phyloP scores from a whole-genome alignment of 1,284 basidiomycete species.

The Boletus mariae region DNA sequence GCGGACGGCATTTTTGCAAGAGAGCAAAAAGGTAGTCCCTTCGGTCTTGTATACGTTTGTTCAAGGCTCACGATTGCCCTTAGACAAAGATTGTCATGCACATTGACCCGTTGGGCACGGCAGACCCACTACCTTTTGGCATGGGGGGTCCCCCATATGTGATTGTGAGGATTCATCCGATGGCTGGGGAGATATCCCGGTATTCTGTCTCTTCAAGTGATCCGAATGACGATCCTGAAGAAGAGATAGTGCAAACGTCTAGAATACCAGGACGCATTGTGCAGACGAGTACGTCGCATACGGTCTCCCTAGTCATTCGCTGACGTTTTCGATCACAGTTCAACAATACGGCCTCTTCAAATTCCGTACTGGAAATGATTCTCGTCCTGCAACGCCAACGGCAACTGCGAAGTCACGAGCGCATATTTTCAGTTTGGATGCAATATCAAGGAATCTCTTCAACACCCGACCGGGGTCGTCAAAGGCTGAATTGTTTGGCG shows the following conservation, averaged over 20 bases:
- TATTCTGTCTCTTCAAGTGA: slow-evolving; percentile 72
- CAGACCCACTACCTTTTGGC: slow-evolving; percentile 74
- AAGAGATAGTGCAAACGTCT: slow-evolving; percentile 80
- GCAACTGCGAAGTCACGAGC: slow-evolving; percentile 64
- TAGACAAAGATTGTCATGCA: slow-evolving; percentile 88
- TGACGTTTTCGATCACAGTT: slow-evolving; percentile 44
- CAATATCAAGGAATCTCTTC: slow-evolving; percentile 77
- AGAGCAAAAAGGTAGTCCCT: slow-evolving; percentile 65
- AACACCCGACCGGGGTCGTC: slow-evolving; percentile 55
- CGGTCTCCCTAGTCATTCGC: not conserved
- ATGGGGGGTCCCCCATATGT: slow-evolving; percentile 67
- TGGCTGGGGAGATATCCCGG: slow-evolving; percentile 78
- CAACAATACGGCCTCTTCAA: slow-evolving; percentile 85
- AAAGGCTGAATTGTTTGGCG: slow-evolving; percentile 67
- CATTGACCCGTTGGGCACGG: slow-evolving; percentile 69
- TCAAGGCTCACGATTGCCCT: slow-evolving; percentile 9
- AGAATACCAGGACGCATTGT: slow-evolving; percentile 69
- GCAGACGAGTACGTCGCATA: slow-evolving; percentile 64
- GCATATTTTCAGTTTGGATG: slow-evolving; percentile 80
- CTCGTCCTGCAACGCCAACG: slow-evolving; percentile 78
- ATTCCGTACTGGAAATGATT: slow-evolving; percentile 72
- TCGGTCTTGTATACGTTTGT: not conserved
- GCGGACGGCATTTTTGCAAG: slow-evolving; percentile 68
- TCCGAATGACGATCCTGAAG: slow-evolving; percentile 67
- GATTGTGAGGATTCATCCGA: slow-evolving; percentile 71